Base-by-base conservation (phyloP, 495 filamentous ascomycete species). In the Penicillium desertorum region DNA sequence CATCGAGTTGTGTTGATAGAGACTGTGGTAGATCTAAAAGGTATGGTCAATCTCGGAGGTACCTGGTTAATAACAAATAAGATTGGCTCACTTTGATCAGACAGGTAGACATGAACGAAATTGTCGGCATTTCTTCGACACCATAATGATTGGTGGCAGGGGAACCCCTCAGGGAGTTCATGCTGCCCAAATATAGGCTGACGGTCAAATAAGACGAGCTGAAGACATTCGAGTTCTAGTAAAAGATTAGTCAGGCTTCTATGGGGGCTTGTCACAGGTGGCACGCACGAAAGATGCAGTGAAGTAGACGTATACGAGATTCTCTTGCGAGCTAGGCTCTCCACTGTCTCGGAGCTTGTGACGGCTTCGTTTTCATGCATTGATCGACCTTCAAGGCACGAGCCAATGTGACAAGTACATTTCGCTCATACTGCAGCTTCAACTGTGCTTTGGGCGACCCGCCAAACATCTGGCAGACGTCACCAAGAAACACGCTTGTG, bases 351-450 rank as follows among this genome's bases (percentile, higher is more conserved):
- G 27, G 45, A 8, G 16, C 16, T 48, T 30, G 45, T 17, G n/a
- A 17, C 16, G 16, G 10, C 16, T 25, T 32, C 5, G 25, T 14
- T 32, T n/a, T 48, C 25, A 48, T 48, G 45, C 25, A 48, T 48
- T 2, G 16, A 25, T 48, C 45, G 16, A 7, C n/a, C 27, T 48
- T 48, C n/a, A 48, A 48, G 14, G 12, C 45, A 48, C 45, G 45
- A 14, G 45, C 45, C n/a, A 48, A 48, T 17, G 27, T 48, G 9
- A 48, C 45, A 4, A 48, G 45, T 48, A 32, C 16, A 48, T 48
- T 48, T 30, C 45, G 45, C 27, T 48, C 45, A 48, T 48, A 48
- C 27, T 48, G 45, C 45, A 48, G 45, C 45, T 32, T 48, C n/a
- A 48, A 30, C 27, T 48, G 27, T 27, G 45, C 25, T 32, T 48